Evolutionary conservation across 768 basidiomycete species (phyloP).

Genomic region (Hortiboletus flavorubellus): DNA sequence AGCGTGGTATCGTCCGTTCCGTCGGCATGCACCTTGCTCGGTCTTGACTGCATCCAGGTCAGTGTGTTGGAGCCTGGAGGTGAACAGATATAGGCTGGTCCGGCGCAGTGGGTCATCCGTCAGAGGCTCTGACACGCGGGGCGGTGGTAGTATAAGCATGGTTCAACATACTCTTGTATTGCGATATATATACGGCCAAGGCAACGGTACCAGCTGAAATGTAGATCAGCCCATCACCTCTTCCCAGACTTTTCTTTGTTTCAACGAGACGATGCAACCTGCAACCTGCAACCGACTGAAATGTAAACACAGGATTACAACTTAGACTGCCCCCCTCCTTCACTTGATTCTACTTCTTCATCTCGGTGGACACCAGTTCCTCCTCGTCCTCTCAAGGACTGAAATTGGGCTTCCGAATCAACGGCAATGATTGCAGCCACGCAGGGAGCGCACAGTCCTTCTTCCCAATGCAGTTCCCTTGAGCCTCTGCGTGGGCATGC

Average conservation of each 20-base stretch:
- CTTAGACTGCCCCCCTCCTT: neutral
- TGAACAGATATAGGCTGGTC: slow-evolving; percentile 8
- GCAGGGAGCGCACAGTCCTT: slow-evolving; percentile 46
- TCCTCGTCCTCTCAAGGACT: slow-evolving; percentile 85
- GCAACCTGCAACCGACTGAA: slow-evolving; percentile 6
- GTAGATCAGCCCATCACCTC: slow-evolving; percentile 20
- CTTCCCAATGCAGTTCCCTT: slow-evolving; percentile 18
- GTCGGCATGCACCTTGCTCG: neutral
- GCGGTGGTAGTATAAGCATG: slow-evolving; percentile 3
- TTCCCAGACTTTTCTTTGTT: slow-evolving; percentile 12
- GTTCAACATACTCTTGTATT: slow-evolving; percentile 31
- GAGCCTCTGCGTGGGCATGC: slow-evolving; percentile 42
- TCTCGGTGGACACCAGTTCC: slow-evolving; percentile 33
- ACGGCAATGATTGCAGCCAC: slow-evolving; percentile 67
- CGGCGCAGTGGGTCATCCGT: neutral
- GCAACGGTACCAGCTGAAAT: slow-evolving; percentile 22
- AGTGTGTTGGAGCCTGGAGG: neutral
- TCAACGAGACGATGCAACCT: slow-evolving; percentile 13
- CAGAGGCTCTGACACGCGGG: neutral
- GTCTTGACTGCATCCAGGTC: too few relatives aligned
- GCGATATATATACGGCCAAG: slow-evolving; percentile 30
- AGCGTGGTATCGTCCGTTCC: neutral
- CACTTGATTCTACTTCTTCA: slow-evolving; percentile 19
- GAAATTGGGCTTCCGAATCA: slow-evolving; percentile 67
- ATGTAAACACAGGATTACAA: slow-evolving; percentile 12